Evolutionary conservation across 176 grass and related monocot genomes (phyloP).

Genomic region (Oropetium thomaeum): DNA sequence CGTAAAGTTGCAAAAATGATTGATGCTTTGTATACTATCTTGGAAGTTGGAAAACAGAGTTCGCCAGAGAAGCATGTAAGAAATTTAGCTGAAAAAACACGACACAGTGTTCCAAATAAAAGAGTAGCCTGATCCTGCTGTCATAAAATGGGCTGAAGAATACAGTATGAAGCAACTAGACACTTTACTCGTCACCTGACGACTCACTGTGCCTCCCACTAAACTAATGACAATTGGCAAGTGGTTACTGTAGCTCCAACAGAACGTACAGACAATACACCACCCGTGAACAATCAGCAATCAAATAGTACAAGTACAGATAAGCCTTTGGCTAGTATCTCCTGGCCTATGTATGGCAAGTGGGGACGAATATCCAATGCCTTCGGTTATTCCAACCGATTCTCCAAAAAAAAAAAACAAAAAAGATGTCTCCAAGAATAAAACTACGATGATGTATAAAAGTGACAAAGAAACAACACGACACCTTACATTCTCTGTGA

Average conservation of each 20-base stretch:
- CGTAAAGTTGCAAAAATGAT: neutral
- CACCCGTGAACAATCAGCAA: slow-evolving; percentile 32
- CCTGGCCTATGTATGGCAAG: slow-evolving; percentile 10
- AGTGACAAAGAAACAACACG: slow-evolving; percentile 28
- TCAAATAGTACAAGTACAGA: slow-evolving; percentile 18
- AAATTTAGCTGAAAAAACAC: neutral
- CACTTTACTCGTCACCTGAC: neutral
- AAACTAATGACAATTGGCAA: neutral
- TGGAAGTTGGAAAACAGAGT: neutral
- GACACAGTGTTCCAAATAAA: neutral
- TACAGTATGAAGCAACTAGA: neutral
- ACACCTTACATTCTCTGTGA: slow-evolving; percentile 43
- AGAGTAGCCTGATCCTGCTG: neutral
- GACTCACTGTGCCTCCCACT: neutral
- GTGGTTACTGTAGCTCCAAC: neutral
- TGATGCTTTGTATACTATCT: neutral
- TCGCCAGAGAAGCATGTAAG: neutral
- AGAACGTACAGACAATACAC: neutral
- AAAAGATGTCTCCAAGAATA: slow-evolving; percentile 26
- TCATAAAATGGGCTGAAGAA: neutral
- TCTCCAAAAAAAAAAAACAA: slow-evolving; percentile 44
- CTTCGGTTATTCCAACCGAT: slow-evolving; percentile 41
- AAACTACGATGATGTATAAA: slow-evolving; percentile 40
- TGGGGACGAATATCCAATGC: neutral
- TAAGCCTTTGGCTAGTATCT: slow-evolving; percentile 18